Percentiles rank a stretch among this genome's conserved stretches.
Conservation (phyloP, 2,329 filamentous ascomycete species). For the Ophiocordyceps camponoti-rufipedis region DNA sequence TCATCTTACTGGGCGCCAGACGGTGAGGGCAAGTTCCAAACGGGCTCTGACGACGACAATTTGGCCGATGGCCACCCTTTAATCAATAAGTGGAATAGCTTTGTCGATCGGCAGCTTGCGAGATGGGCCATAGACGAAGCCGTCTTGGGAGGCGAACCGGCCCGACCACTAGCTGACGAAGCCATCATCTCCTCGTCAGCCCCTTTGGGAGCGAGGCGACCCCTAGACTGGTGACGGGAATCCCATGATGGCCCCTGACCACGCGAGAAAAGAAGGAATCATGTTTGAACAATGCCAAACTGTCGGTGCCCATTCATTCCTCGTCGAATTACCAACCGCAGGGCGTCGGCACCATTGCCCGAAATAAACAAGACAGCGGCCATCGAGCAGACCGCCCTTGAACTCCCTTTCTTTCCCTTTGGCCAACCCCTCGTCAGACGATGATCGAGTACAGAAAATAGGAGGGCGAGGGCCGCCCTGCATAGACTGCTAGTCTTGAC, state of each 20-base stretch:
- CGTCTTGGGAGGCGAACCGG: slow-evolving; percentile 15
- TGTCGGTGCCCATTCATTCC: neutral
- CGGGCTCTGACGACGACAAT: slow-evolving; percentile 26
- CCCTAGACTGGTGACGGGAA: slow-evolving; percentile 18
- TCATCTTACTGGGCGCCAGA: slow-evolving; percentile 48
- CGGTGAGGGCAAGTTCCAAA: slow-evolving; percentile 50
- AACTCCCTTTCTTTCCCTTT: no score
- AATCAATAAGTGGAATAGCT: slow-evolving; percentile 38
- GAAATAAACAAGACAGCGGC: no score
- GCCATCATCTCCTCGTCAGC: slow-evolving; percentile 7
- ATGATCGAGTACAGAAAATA: no score
- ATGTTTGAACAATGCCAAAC: neutral
- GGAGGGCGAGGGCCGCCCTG: no score
- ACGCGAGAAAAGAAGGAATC: neutral
- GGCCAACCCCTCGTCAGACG: no score
- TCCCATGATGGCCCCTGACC: neutral
- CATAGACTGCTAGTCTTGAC: no score
- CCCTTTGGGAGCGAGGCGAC: slow-evolving; percentile 11
- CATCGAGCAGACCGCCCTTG: no score
- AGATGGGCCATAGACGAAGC: slow-evolving; percentile 16
- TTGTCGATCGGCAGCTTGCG: slow-evolving; percentile 13
- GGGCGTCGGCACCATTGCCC: no score
- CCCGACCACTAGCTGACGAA: slow-evolving; percentile 10
- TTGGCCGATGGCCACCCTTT: slow-evolving; percentile 54
- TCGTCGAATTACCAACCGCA: no score